These are phyloP conservation scores for Psilocybe cubensis DNA, from an alignment of 768 basidiomycete species.

Conservation along the genomic window DNA sequence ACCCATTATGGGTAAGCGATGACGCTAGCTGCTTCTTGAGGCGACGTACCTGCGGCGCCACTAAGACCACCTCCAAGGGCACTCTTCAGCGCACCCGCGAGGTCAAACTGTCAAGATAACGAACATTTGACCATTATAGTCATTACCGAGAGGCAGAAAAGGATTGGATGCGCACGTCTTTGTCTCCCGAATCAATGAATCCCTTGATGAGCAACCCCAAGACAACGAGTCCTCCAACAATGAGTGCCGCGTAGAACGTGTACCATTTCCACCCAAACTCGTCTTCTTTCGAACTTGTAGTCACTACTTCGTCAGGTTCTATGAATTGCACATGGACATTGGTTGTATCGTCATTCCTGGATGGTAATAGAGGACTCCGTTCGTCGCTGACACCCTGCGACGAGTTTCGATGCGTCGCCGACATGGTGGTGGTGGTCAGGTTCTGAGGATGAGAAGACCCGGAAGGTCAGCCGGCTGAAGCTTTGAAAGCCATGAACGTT, in stretches of 20 bases:
- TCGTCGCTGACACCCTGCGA: background rate
- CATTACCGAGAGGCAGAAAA: background rate
- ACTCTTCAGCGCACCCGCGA: slow-evolving; percentile 71
- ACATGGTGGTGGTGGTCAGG: background rate
- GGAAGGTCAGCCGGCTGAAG: background rate
- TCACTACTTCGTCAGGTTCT: background rate
- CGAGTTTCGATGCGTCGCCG: background rate
- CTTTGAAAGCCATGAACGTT: background rate
- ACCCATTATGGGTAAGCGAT: background rate
- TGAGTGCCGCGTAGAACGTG: slow-evolving; percentile 35
- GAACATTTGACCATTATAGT: background rate
- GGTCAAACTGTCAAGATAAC: slow-evolving; percentile 68
- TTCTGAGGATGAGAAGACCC: background rate
- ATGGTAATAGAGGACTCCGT: background rate
- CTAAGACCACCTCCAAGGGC: slow-evolving; percentile 91
- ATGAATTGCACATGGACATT: background rate
- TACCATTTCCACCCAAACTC: slow-evolving; percentile 28
- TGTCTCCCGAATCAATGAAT: slow-evolving; percentile 69
- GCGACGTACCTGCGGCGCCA: slow-evolving; percentile 74
- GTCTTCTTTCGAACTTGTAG: slow-evolving; percentile 17
- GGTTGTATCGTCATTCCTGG: background rate
- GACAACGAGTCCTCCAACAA: slow-evolving; percentile 37
- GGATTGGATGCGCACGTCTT: slow-evolving; percentile 49
- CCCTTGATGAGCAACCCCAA: slow-evolving; percentile 66
- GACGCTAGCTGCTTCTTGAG: background rate